These are phyloP conservation scores for Rosa persica DNA, from an alignment of 306 rosid species.

Conservation along the genomic window DNA sequence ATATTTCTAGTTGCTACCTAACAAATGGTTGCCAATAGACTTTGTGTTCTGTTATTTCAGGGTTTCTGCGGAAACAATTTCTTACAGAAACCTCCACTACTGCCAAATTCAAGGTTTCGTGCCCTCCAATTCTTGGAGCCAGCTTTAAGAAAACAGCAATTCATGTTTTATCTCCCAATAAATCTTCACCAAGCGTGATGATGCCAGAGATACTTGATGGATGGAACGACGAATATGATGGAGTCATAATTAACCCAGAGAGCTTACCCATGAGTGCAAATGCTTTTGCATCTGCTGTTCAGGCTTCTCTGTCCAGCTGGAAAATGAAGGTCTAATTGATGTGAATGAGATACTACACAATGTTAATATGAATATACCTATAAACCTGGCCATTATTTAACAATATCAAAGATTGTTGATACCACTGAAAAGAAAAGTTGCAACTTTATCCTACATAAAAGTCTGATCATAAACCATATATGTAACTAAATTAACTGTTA, in stretches of 20 bases:
- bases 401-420: background rate
- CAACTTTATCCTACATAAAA: background rate
- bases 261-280: conserved; percentile 38
- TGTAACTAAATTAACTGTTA: background rate
- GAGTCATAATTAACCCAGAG: conserved; percentile 40
- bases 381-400: background rate
- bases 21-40: background rate
- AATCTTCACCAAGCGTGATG: conserved; percentile 27
- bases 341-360: background rate
- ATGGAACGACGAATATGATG: conserved; percentile 44
- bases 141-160: conserved; percentile 21
- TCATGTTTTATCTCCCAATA: conserved; percentile 34
- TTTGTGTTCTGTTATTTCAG: conserved; percentile 13
- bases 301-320: conserved; percentile 40
- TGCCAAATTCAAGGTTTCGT: conserved; percentile 6
- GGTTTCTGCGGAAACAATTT: background rate
- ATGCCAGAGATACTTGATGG: conserved; percentile 35
- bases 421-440: background rate
- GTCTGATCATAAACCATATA: background rate
- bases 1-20: background rate
- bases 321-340: conserved; percentile 33
- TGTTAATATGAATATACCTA: background rate
- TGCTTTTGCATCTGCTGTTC: conserved; percentile 38
- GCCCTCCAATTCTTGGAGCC: conserved; percentile 15
- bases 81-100: background rate